Conservation (phyloP, 2,329 filamentous ascomycete genomes). For the Fusarium verrucosum region DNA sequence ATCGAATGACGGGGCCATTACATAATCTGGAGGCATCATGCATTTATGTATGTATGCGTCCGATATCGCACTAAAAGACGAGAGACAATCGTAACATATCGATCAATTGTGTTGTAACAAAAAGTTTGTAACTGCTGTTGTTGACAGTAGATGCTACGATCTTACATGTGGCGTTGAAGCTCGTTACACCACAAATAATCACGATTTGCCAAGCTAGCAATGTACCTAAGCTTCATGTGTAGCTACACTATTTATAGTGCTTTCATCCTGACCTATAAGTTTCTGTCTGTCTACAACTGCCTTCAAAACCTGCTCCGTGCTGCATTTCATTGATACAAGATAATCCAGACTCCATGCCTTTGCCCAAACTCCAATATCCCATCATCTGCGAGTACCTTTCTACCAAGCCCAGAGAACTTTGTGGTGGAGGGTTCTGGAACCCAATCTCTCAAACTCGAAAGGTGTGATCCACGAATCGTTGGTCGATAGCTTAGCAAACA, state of each 20-base stretch:
- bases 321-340: constrained; percentile 24
- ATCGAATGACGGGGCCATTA: constrained; percentile 36
- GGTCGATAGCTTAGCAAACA: constrained; percentile 89
- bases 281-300: constrained; percentile 1
- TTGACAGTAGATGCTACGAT: not conserved
- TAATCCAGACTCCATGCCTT: constrained; percentile 40
- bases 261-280: constrained; percentile 10
- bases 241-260: constrained; percentile 5
- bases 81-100: not conserved
- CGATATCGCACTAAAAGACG: constrained; percentile 24
- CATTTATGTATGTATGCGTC: not conserved
- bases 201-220: constrained; percentile 4
- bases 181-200: not conserved
- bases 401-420: constrained; percentile 76
- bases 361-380: constrained; percentile 37
- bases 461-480: constrained; percentile 96
- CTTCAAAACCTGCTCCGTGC: constrained; percentile 8
- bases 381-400: constrained; percentile 8
- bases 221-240: not conserved
- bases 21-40: constrained; percentile 28
- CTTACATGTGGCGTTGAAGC: not conserved
- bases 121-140: not conserved
- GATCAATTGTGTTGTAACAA: not conserved
- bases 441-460: constrained; percentile 87
- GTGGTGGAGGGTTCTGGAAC: constrained; percentile 82